Evolutionary conservation across 495 filamentous ascomycete species (phyloP).

Genomic region (Xylaria bambusicola): DNA sequence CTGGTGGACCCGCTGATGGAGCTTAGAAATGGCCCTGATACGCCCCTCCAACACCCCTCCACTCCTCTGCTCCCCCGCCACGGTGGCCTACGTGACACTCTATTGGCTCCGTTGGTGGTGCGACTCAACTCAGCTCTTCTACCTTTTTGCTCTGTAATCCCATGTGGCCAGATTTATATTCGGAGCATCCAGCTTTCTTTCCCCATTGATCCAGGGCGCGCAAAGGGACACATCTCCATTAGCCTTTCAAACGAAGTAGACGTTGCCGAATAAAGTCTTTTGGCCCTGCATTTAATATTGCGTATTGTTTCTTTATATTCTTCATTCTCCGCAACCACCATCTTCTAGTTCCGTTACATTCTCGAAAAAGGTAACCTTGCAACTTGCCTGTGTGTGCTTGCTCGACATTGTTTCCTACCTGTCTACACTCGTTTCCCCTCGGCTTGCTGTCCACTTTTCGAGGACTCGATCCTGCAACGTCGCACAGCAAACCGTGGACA

Average conservation of each 20-base stretch:
- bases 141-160: conserved; percentile 17
- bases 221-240: conserved; percentile 38
- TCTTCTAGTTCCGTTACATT: conserved; percentile 8
- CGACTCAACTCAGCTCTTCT: conserved; percentile 25
- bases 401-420: too few species aligned
- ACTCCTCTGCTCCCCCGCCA: conserved; percentile 16
- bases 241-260: conserved; percentile 24
- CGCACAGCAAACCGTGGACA: background rate
- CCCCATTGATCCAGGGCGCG: conserved; percentile 25
- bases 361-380: conserved; percentile 3
- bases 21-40: conserved; percentile 19
- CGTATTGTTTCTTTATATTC: background rate
- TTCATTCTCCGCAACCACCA: conserved; percentile 1
- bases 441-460: background rate
- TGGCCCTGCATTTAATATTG: background rate
- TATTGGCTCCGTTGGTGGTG: conserved; percentile 17
- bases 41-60: conserved; percentile 13
- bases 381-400: background rate
- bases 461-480: conserved; percentile 1
- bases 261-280: conserved; percentile 18
- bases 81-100: too few species aligned
- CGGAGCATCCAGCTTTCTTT: conserved; percentile 31
- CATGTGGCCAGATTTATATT: conserved; percentile 30
- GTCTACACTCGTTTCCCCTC: background rate
- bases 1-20: conserved; percentile 23